These are phyloP conservation scores for Lindgomyces ingoldianus DNA, from an alignment of 495 filamentous ascomycete genomes.

Conservation along the genomic window DNA sequence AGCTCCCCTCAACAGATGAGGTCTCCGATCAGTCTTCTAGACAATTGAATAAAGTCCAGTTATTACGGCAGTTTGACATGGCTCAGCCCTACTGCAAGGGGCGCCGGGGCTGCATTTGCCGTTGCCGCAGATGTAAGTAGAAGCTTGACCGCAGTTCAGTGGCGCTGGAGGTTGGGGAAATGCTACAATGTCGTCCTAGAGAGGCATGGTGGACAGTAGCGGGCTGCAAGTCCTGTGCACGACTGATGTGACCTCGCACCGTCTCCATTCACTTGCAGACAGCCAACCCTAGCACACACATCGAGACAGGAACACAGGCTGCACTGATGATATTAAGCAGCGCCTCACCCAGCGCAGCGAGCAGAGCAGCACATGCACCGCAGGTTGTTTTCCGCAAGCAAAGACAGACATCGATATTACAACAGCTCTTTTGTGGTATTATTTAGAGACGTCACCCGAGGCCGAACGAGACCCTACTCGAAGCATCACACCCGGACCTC, in stretches of 20 bases:
- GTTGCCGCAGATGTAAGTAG: constrained; percentile 11
- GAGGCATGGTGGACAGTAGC: constrained; percentile 16
- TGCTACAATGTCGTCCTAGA: constrained; percentile 23
- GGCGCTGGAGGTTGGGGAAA: neutral
- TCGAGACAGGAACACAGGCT: neutral
- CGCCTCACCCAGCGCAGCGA: constrained; percentile 25
- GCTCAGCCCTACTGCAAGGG: constrained; percentile 31
- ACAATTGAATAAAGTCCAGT: neutral
- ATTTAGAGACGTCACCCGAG: constrained; percentile 12
- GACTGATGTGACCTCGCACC: constrained; percentile 26
- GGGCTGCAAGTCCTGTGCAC: constrained; percentile 15
- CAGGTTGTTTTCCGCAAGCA: constrained; percentile 21
- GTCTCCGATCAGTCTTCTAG: neutral
- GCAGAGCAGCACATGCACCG: constrained; percentile 25
- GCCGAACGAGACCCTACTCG: neutral
- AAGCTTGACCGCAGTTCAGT: constrained; percentile 17
- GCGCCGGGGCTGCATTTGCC: constrained; percentile 13
- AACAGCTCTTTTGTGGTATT: constrained; percentile 35
- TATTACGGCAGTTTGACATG: neutral
- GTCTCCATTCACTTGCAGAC: constrained; percentile 6
- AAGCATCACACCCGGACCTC: no score
- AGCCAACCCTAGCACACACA: constrained; percentile 13
- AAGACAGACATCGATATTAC: constrained; percentile 35
- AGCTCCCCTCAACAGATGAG: neutral
- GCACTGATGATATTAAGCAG: constrained; percentile 30